Conservation (phyloP, 2,329 filamentous ascomycete species). For the Lasiodiplodia sp. region DNA sequence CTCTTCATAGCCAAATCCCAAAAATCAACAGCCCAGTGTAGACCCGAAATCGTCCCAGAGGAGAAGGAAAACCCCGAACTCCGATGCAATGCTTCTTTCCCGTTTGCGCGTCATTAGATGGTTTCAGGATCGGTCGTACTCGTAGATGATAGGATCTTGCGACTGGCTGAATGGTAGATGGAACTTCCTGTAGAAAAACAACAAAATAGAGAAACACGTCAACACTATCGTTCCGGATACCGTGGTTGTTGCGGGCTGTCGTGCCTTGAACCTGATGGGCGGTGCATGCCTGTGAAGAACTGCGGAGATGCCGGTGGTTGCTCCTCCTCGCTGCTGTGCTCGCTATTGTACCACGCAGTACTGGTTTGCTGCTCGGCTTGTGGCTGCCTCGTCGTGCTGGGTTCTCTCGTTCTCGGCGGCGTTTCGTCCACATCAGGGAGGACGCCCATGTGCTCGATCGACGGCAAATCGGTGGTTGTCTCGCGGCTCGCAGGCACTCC, state of each 20-base stretch:
- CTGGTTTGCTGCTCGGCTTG: not conserved
- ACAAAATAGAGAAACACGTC: not conserved
- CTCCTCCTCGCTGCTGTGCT: constrained; percentile 4
- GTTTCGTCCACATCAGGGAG: constrained; percentile 4
- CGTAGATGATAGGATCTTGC: constrained; percentile 6
- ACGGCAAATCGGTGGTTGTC: not conserved
- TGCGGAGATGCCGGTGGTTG: not conserved
- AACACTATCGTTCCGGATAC: not conserved
- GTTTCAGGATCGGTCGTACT: not conserved
- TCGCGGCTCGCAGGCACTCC: constrained; percentile 10
- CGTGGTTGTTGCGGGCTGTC: constrained; percentile 18
- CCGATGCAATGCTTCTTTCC: not conserved
- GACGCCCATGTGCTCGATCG: constrained; percentile 14
- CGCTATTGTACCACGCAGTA: constrained; percentile 14
- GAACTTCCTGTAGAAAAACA: constrained; percentile 10
- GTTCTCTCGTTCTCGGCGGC: constrained; percentile 3
- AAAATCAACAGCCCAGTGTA: not conserved
- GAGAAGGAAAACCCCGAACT: not conserved
- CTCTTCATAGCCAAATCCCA: not conserved
- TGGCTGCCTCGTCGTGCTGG: not conserved
- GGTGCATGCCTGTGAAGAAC: constrained; percentile 4
- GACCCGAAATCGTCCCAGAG: not conserved
- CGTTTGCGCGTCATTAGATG: not conserved
- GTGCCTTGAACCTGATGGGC: constrained; percentile 19
- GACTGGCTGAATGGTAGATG: constrained; percentile 19